Evolutionary conservation across 257 asterid species (phyloP).

Genomic region (Rhazya stricta): DNA sequence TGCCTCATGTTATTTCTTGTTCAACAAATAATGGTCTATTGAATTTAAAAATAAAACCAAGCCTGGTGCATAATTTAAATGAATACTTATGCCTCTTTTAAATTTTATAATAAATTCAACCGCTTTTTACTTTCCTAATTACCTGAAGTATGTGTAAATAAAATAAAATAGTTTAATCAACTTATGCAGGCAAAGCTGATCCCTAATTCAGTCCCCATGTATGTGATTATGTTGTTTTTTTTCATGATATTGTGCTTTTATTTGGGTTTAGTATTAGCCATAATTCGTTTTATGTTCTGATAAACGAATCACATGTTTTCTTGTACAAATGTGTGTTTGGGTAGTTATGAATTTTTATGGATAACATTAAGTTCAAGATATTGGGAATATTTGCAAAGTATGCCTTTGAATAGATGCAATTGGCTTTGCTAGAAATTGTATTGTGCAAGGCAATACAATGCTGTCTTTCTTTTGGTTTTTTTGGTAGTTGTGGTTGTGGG

Average conservation of each 20-base stretch:
- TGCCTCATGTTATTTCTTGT: not conserved
- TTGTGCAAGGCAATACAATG: not conserved
- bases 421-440: not conserved
- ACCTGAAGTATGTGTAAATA: not conserved
- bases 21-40: not conserved
- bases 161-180: not conserved
- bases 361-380: not conserved
- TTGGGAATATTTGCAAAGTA: not conserved
- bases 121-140: not conserved
- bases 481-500: no score
- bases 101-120: not conserved
- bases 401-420: not conserved
- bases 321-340: not conserved
- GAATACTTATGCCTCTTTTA: not conserved
- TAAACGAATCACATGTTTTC: not conserved
- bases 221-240: not conserved
- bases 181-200: not conserved
- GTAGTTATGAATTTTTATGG: not conserved
- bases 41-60: not conserved
- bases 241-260: not conserved
- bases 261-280: not conserved
- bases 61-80: not conserved
- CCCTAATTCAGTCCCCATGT: not conserved
- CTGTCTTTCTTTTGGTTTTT: not conserved
- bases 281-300: not conserved